These are phyloP conservation scores for Wallacemonas sp. DNA, from an alignment of 208 protist species.

Conservation along the genomic window DNA sequence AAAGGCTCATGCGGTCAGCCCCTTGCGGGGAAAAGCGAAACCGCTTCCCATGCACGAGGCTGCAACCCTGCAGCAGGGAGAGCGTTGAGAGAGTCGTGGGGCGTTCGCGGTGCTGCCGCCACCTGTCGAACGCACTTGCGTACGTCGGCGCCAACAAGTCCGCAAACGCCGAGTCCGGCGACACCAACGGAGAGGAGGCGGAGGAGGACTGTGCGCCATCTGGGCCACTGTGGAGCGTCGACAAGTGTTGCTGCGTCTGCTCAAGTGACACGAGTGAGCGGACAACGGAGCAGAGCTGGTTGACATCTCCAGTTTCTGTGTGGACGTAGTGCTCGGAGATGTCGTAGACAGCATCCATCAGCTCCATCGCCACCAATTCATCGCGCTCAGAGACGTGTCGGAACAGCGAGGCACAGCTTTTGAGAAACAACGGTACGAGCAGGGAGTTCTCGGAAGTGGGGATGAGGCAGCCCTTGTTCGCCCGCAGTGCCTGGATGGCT, in stretches of 20 bases:
- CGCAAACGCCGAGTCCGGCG: conserved; percentile 20
- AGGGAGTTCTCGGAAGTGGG: conserved; percentile 18
- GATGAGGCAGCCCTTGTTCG: conserved; percentile 25
- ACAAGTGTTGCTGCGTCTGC: conserved; percentile 24
- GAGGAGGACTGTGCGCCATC: no score
- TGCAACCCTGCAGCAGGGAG: conserved; percentile 60
- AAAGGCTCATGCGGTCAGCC: conserved; percentile 54
- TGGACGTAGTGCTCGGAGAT: conserved; percentile 48
- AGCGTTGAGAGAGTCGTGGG: conserved; percentile 57
- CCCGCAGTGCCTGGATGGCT: conserved; percentile 50
- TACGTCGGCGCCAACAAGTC: conserved; percentile 37
- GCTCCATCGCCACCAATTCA: conserved; percentile 36
- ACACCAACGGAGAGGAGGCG: no score
- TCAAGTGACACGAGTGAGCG: conserved; percentile 50
- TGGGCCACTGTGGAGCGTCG: not conserved
- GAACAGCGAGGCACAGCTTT: conserved; percentile 63
- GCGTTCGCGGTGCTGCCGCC: conserved; percentile 34
- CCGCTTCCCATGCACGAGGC: conserved; percentile 49
- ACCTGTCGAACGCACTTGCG: conserved; percentile 49
- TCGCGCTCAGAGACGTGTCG: conserved; percentile 34
- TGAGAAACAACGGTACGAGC: conserved; percentile 60
- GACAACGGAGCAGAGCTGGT: conserved; percentile 64
- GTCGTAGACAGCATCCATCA: conserved; percentile 33
- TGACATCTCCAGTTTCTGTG: conserved; percentile 46
- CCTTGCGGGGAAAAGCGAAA: conserved; percentile 60